Evolutionary conservation across 2,329 filamentous ascomycete species (phyloP).

Genomic region (Penicillium capsulatum): DNA sequence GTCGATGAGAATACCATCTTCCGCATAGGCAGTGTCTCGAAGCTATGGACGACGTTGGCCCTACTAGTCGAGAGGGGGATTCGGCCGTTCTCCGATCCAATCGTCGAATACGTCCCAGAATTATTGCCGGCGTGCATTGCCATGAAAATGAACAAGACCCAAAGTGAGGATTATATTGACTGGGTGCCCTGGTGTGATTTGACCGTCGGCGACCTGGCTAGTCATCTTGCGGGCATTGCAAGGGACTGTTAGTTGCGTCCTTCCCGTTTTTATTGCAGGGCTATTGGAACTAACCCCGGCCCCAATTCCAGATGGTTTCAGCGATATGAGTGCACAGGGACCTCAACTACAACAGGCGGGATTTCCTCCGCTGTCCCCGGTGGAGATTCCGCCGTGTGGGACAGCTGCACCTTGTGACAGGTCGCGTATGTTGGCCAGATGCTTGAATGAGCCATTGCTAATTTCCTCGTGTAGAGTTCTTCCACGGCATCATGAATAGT

Average conservation of each 20-base stretch:
- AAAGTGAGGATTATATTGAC: slow-evolving; percentile 6
- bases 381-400: slow-evolving; percentile 13
- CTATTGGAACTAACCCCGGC: too few species aligned
- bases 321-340: slow-evolving; percentile 7
- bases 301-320: background rate
- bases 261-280: background rate
- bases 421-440: slow-evolving; percentile 9
- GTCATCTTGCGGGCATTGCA: slow-evolving; percentile 36
- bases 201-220: slow-evolving; percentile 38
- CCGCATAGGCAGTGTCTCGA: slow-evolving; percentile 43
- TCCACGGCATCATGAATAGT: slow-evolving; percentile 30
- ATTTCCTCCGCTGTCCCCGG: slow-evolving; percentile 10
- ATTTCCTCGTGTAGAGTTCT: slow-evolving; percentile 29
- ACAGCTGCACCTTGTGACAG: slow-evolving; percentile 5
- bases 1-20: slow-evolving; percentile 44
- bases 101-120: slow-evolving; percentile 27
- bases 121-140: slow-evolving; percentile 9
- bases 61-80: slow-evolving; percentile 29
- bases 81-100: slow-evolving; percentile 17
- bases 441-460: too few species aligned
- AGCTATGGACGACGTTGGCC: slow-evolving; percentile 40
- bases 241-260: slow-evolving; percentile 32
- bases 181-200: slow-evolving; percentile 21
- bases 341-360: slow-evolving; percentile 9
- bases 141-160: background rate